These are phyloP conservation scores for Podosphaera aphanis DNA, from an alignment of 2,329 filamentous ascomycete species.

Conservation along the genomic window DNA sequence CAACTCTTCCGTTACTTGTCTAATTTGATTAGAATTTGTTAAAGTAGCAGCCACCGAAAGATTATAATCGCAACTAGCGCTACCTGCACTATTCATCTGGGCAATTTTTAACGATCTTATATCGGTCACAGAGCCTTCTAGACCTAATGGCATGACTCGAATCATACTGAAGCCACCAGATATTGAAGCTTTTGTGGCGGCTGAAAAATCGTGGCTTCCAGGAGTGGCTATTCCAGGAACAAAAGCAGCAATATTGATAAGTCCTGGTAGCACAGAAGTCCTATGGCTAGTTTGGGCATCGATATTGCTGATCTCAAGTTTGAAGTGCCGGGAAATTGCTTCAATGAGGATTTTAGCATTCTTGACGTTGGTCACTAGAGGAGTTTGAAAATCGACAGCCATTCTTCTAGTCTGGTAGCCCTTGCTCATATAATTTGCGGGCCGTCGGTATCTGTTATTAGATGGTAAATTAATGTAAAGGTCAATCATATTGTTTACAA, in stretches of 20 bases:
- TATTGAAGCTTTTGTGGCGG: constrained; percentile 49
- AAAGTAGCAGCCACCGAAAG: constrained; percentile 54
- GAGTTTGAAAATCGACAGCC: constrained; percentile 88
- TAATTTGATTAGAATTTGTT: constrained; percentile 51
- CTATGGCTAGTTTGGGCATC: constrained; percentile 84
- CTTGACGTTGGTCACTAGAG: constrained; percentile 95
- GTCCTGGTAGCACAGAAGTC: constrained; percentile 46
- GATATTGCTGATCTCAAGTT: constrained; percentile 57
- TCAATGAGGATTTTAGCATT: constrained; percentile 95
- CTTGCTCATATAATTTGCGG: constrained; percentile 95
- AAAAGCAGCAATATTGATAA: constrained; percentile 62
- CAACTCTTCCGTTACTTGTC: constrained; percentile 46
- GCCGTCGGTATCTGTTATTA: constrained; percentile 86
- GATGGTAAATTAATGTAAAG: constrained; percentile 99
- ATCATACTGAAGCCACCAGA: constrained; percentile 61
- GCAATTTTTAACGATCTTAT: constrained; percentile 46
- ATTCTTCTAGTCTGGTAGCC: constrained; percentile 91
- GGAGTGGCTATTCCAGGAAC: constrained; percentile 46
- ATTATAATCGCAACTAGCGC: constrained; percentile 57
- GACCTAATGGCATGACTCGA: constrained; percentile 51
- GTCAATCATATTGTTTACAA: constrained; percentile 95
- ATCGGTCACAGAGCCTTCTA: constrained; percentile 51
- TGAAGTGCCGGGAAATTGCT: constrained; percentile 72
- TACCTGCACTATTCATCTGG: constrained; percentile 44
- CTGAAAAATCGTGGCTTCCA: constrained; percentile 42